Evolutionary conservation across 163 green algal genomes (phyloP).

Genomic region (Chlamydomonas reinhardtii): DNA sequence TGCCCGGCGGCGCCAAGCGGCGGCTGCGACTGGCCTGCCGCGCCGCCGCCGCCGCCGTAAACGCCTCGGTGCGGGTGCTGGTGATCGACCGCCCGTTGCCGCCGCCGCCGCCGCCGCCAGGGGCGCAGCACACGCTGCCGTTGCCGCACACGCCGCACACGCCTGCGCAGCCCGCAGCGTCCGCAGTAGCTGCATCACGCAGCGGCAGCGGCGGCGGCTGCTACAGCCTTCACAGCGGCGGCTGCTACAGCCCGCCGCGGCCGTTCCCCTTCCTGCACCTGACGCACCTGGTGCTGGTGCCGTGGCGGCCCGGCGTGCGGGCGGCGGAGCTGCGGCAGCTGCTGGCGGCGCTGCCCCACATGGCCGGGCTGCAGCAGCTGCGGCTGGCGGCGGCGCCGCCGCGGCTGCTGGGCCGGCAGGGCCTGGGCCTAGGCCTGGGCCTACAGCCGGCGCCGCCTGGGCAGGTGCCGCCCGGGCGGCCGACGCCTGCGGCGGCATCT

Average conservation of each 20-base stretch:
- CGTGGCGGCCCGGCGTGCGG: constrained; percentile 9
- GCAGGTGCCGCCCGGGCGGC: too few species aligned
- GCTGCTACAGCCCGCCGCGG: too few species aligned
- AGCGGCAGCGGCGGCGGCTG: too few species aligned
- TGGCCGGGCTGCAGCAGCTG: constrained; percentile 9
- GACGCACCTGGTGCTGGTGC: constrained; percentile 2
- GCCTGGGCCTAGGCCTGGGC: not conserved
- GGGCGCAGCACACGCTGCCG: not conserved
- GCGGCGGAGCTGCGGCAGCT: constrained; percentile 12
- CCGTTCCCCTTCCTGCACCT: constrained; percentile 1
- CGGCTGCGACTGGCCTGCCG: constrained; percentile 32
- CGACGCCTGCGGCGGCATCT: too few species aligned
- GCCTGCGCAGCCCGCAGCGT: too few species aligned
- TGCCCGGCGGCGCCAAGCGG: not conserved
- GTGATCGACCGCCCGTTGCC: not conserved
- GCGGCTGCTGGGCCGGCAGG: not conserved
- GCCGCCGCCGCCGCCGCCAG: not conserved
- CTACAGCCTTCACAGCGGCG: too few species aligned
- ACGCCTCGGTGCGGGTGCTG: not conserved
- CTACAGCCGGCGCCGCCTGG: not conserved
- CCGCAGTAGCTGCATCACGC: too few species aligned
- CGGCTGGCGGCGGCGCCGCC: not conserved
- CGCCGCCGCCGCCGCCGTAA: not conserved
- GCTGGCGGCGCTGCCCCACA: constrained; percentile 10
- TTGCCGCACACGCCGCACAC: too few species aligned